phyloP scores from a whole-genome alignment of 768 basidiomycete genomes.

The Kwoniella europaea region DNA sequence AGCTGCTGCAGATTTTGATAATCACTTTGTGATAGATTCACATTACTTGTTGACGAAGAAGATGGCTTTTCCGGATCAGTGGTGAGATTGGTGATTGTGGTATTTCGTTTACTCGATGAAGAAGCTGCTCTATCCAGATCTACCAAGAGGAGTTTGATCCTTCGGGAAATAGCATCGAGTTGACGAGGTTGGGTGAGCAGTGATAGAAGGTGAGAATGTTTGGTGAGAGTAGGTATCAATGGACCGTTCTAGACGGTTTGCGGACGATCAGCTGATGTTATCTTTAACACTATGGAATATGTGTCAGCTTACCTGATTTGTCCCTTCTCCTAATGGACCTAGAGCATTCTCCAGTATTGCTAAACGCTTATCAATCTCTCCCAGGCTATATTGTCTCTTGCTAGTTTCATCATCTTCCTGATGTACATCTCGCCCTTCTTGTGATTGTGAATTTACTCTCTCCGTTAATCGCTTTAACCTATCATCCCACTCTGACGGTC shows the following conservation, averaged over 20 bases:
- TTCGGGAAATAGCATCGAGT: slow-evolving; percentile 90
- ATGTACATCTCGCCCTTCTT: not conserved
- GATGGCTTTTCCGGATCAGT: slow-evolving; percentile 10
- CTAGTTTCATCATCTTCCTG: slow-evolving; percentile 10
- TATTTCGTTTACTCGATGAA: slow-evolving; percentile 59
- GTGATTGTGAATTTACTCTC: not conserved
- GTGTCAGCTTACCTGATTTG: slow-evolving; percentile 75
- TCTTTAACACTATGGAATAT: not conserved
- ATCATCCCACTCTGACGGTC: slow-evolving; percentile 13
- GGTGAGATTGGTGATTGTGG: slow-evolving; percentile 19
- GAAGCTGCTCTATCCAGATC: slow-evolving; percentile 81
- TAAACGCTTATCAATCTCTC: slow-evolving; percentile 81
- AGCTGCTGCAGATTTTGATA: slow-evolving; percentile 56
- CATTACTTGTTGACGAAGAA: not conserved
- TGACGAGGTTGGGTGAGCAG: slow-evolving; percentile 93
- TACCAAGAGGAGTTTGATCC: slow-evolving; percentile 86
- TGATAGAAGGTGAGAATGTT: slow-evolving; percentile 81
- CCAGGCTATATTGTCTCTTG: slow-evolving; percentile 58
- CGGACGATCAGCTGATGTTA: not conserved
- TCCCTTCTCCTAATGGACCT: slow-evolving; percentile 75
- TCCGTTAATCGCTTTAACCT: slow-evolving; percentile 5
- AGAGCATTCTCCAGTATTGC: slow-evolving; percentile 80
- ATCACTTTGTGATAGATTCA: slow-evolving; percentile 53
- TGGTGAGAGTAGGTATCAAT: slow-evolving; percentile 77
- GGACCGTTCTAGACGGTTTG: slow-evolving; percentile 32